phyloP scores from a whole-genome alignment of 2,329 filamentous ascomycete species.

The Zopfia rhizophila region DNA sequence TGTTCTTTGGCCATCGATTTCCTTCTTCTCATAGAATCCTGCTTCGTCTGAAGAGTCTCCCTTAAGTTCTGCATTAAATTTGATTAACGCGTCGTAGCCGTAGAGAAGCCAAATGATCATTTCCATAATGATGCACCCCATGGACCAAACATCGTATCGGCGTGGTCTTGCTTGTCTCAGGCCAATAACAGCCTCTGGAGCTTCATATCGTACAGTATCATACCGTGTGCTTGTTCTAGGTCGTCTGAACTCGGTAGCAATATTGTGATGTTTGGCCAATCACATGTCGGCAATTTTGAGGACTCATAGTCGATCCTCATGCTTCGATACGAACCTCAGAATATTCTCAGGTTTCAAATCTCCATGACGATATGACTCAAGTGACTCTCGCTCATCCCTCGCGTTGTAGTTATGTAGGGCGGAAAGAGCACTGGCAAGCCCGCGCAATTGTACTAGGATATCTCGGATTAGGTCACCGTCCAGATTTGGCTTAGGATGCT shows the following conservation, averaged over 20 bases:
- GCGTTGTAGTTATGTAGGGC: slow-evolving; percentile 21
- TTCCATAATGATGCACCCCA: slow-evolving; percentile 20
- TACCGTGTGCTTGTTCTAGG: background rate
- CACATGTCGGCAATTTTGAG: slow-evolving; percentile 7
- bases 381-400: background rate
- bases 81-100: too few relatives aligned
- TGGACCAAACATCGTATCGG: slow-evolving; percentile 13
- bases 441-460: slow-evolving; percentile 20
- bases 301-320: background rate
- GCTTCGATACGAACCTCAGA: slow-evolving; percentile 2
- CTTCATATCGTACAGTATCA: slow-evolving; percentile 3
- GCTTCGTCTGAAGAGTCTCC: too few relatives aligned
- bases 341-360: slow-evolving; percentile 17
- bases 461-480: slow-evolving; percentile 7
- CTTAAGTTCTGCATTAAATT: slow-evolving; percentile 5
- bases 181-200: background rate
- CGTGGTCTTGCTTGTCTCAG: background rate
- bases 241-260: slow-evolving; percentile 1
- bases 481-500: slow-evolving; percentile 11
- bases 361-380: slow-evolving; percentile 8
- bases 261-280: background rate
- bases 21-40: slow-evolving; percentile 1
- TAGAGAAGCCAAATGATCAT: slow-evolving; percentile 15
- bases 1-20: background rate
- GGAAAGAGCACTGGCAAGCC: slow-evolving; percentile 14